phyloP scores from a whole-genome alignment of 2,329 filamentous ascomycete genomes.

The Sporothrix euskadiensis region DNA sequence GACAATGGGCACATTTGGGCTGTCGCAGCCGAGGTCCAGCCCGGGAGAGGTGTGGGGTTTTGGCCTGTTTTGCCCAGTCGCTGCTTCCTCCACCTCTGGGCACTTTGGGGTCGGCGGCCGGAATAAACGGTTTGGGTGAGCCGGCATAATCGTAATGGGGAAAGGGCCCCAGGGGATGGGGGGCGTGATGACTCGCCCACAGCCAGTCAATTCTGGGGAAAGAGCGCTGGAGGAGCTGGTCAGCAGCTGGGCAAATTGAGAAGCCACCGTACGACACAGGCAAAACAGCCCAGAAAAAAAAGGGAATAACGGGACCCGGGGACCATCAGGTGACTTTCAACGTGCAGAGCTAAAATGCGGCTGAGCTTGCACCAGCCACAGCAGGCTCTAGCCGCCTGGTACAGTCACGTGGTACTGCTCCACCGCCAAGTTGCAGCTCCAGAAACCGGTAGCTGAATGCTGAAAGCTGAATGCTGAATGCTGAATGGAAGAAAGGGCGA shows the following conservation, averaged over 20 bases:
- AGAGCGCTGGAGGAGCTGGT: not conserved
- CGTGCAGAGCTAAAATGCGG: not conserved
- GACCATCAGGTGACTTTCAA: not conserved
- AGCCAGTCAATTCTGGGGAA: not conserved
- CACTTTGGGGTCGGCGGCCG: constrained; percentile 4
- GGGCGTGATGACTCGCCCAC: not conserved
- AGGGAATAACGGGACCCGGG: not conserved
- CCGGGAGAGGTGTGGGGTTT: constrained; percentile 28
- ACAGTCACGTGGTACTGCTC: not conserved
- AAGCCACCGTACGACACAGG: not conserved
- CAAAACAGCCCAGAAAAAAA: not conserved
- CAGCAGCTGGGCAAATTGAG: not conserved
- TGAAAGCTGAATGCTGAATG: constrained; percentile 8
- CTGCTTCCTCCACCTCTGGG: constrained; percentile 12
- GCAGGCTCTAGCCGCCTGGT: not conserved
- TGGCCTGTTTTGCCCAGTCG: not conserved
- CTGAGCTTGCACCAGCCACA: not conserved
- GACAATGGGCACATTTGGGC: not conserved
- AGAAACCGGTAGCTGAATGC: constrained; percentile 3
- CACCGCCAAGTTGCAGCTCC: not conserved
- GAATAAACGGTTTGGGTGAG: not conserved
- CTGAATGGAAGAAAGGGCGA: constrained; percentile 1
- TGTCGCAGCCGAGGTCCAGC: constrained; percentile 29
- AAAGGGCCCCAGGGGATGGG: not conserved
- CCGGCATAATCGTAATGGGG: not conserved